Base-by-base conservation (phyloP, 208 protist genomes). In the Angomonas deanei region DNA sequence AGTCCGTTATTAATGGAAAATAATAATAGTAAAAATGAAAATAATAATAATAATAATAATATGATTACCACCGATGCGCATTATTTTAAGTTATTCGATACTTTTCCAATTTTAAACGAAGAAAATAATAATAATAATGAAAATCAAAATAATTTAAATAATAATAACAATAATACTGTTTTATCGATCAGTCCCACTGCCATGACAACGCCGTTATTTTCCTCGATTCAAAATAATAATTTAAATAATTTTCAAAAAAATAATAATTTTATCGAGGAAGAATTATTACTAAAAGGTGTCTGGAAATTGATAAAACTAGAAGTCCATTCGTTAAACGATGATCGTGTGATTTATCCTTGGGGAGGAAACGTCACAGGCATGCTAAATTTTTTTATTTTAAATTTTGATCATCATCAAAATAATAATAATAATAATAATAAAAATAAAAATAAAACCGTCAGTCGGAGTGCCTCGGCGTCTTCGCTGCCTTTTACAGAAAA, bases 41-140 rank as follows among this genome's bases (percentile, higher is more conserved):
- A 42, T 42, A 42, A 42, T 42, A 42, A 42, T 42, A 42, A 42
- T 42, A 42, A 42, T 42, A n/a, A n/a, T 42, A 42, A n/a, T 42
- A 42, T n/a, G 15, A 42, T 42, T n/a, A n/a, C 15, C 8, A 42
- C 8, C 15, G 36, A 42, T 42, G 15, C 15, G 36, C 8, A 42
- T n/a, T 42, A 42, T 42, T 42, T 42, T 42, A 42, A 42, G 15
- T 15, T 8, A n/a, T 42, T 15, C 15, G 8, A n/a, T 42, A 42
- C 15, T 42, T 42, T 15, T 42, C 36, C 36, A 42, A 8, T 42
- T 15, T 42, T 42, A 42, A 42, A 8, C 15, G 36, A 42, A 42
- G 15, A 42, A 15, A 42, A 42, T n/a, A 42, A 42, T 42, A 42
- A 42, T 42, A 42, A 42, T 42, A 42, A 42, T n/a, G 15, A 42